Evolutionary conservation across 805 yeast genomes (phyloP).

Genomic region (Ogataea naganishii): DNA sequence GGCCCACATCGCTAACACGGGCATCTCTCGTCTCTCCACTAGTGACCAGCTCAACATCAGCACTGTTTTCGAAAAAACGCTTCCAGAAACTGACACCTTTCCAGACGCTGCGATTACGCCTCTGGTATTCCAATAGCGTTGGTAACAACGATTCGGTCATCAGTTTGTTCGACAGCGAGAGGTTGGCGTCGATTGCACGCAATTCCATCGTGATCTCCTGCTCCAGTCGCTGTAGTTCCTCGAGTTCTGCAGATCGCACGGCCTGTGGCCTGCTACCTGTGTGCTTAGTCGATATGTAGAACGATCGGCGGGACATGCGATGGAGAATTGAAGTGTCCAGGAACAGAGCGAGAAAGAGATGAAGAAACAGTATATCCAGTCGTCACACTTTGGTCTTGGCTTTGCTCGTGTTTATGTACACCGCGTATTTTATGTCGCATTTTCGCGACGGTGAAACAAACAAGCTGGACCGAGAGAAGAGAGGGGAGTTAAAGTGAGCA

Average conservation of each 20-base stretch:
- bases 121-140: constrained; percentile 49
- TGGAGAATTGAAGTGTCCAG: too few species aligned
- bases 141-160: constrained; percentile 66
- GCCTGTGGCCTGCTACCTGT: constrained; percentile 1
- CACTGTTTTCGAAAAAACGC: constrained; percentile 53
- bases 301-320: constrained; percentile 15
- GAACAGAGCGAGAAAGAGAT: too few species aligned
- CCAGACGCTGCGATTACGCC: constrained; percentile 54
- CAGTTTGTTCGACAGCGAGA: constrained; percentile 57
- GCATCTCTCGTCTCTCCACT: too few species aligned
- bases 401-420: too few species aligned
- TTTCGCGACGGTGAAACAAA: too few species aligned
- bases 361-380: too few species aligned
- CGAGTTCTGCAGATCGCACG: constrained; percentile 11
- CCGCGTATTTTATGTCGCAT: too few species aligned
- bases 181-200: constrained; percentile 72
- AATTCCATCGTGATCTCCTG: constrained; percentile 70
- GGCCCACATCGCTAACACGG: too few species aligned
- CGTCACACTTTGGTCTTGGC: too few species aligned
- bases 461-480: too few species aligned
- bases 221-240: constrained; percentile 58
- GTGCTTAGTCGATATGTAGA: constrained; percentile 19
- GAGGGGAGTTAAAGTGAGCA: too few species aligned
- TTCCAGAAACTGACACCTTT: constrained; percentile 67
- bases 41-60: constrained; percentile 21